A percentile compares a stretch with the other conserved stretches of the same genome.
These are phyloP conservation scores for Rhodotorula diobovata DNA, from an alignment of 768 basidiomycete species.

Conservation along the genomic window DNA sequence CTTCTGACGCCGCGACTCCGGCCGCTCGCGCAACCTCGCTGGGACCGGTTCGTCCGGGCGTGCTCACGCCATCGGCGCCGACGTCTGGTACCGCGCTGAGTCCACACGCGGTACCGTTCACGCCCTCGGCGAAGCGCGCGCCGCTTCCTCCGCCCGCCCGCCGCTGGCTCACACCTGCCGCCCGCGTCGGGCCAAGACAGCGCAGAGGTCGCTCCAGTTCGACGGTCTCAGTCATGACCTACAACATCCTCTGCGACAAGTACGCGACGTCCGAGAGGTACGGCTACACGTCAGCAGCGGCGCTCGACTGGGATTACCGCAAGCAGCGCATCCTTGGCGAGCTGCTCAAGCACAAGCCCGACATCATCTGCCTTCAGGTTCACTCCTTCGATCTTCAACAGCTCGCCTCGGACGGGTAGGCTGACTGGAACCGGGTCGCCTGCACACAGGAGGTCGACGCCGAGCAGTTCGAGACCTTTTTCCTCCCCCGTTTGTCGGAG, in stretches of 20 bases:
- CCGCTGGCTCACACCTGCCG: no score
- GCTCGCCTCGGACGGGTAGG: no score
- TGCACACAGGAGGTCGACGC: conserved; percentile 68
- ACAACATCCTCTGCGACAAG: conserved; percentile 91
- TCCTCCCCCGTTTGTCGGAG: conserved; percentile 64
- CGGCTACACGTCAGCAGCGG: conserved; percentile 95
- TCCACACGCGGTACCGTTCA: no score
- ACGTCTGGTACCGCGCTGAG: no score
- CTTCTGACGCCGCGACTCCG: no score
- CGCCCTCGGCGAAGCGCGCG: no score
- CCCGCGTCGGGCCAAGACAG: no score
- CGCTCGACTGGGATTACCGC: conserved; percentile 89
- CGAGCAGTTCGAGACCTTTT: conserved; percentile 86
- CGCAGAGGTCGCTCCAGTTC: no score
- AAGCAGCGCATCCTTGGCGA: conserved; percentile 82
- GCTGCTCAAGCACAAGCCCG: conserved; percentile 70
- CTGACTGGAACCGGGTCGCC: background rate
- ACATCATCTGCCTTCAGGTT: conserved; percentile 80
- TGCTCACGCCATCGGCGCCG: no score
- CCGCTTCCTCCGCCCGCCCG: no score
- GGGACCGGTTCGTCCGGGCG: no score
- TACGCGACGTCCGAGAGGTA: conserved; percentile 83
- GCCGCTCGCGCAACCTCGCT: no score
- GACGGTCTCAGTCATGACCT: conserved; percentile 73
- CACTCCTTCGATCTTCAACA: background rate